These are phyloP conservation scores for Tylopilus subfusipes DNA, from an alignment of 768 basidiomycete species.

Conservation along the genomic window DNA sequence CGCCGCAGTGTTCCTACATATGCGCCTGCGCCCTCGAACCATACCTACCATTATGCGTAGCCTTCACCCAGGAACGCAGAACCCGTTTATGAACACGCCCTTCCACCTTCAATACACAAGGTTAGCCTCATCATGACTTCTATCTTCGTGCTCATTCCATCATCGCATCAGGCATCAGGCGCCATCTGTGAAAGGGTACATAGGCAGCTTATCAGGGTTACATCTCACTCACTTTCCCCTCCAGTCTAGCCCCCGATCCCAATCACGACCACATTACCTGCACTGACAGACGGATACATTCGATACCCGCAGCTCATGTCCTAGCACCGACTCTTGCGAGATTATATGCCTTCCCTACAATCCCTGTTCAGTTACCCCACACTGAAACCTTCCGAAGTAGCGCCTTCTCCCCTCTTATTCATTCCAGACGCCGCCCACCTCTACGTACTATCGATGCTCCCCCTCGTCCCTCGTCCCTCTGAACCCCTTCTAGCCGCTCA, in stretches of 20 bases:
- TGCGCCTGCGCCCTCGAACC: no score
- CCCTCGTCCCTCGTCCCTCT: constrained; percentile 36
- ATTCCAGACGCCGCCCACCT: constrained; percentile 30
- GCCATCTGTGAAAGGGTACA: constrained; percentile 37
- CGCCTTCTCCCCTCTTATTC: constrained; percentile 45
- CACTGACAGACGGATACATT: constrained; percentile 44
- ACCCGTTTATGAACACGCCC: no score
- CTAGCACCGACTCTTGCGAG: constrained; percentile 71
- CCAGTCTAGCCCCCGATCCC: constrained; percentile 43
- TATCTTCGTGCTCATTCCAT: constrained; percentile 26
- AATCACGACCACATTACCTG: constrained; percentile 68
- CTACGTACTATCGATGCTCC: constrained; percentile 36
- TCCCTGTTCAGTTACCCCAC: constrained; percentile 60
- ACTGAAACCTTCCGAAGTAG: constrained; percentile 33
- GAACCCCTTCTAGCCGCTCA: constrained; percentile 16
- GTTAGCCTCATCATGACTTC: no score
- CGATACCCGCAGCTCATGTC: constrained; percentile 76
- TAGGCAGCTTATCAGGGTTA: constrained; percentile 8
- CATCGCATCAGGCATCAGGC: constrained; percentile 22
- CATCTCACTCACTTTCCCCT: constrained; percentile 13
- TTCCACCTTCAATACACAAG: no score
- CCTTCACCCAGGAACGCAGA: no score
- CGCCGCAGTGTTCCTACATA: no score
- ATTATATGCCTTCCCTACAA: constrained; percentile 71
- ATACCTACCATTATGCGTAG: no score